Conservation (phyloP, 2,329 filamentous ascomycete genomes). For the Tympanopsis confertula region DNA sequence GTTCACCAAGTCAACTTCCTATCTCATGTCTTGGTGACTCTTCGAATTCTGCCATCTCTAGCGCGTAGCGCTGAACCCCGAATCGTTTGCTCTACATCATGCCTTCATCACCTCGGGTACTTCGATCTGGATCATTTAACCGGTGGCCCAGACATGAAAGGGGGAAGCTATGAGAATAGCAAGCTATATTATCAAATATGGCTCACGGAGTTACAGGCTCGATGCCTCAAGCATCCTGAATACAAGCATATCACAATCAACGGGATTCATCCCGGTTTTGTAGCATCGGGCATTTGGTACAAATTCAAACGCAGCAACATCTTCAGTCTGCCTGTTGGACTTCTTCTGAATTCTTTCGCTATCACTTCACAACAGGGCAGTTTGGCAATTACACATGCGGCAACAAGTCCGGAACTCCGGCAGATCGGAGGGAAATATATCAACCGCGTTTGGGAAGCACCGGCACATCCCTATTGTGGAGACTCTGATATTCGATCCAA, state of each 20-base stretch:
- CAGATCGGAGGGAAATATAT: slow-evolving; percentile 11
- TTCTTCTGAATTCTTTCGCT: slow-evolving; percentile 5
- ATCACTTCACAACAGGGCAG: slow-evolving; percentile 12
- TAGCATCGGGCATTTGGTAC: slow-evolving; percentile 16
- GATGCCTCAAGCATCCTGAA: slow-evolving; percentile 7
- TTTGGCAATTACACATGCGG: slow-evolving; percentile 10
- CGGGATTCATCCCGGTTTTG: slow-evolving; percentile 17
- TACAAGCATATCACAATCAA: slow-evolving; percentile 15
- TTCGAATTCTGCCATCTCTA: slow-evolving; percentile 13
- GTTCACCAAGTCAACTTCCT: slow-evolving; percentile 18
- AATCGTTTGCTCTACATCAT: slow-evolving; percentile 16
- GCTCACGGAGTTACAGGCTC: slow-evolving; percentile 15
- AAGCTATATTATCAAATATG: slow-evolving; percentile 19
- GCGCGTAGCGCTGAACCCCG: slow-evolving; percentile 10
- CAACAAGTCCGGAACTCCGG: slow-evolving; percentile 7
- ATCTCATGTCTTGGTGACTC: slow-evolving; percentile 16
- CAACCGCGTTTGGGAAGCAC: slow-evolving; percentile 11
- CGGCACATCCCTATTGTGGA: slow-evolving; percentile 12
- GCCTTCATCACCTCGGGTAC: slow-evolving; percentile 13
- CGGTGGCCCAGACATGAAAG: slow-evolving; percentile 3
- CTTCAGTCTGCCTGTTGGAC: background rate
- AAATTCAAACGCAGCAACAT: background rate
- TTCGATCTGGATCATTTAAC: slow-evolving; percentile 14
- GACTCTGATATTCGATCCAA: slow-evolving; percentile 8
- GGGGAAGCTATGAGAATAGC: slow-evolving; percentile 14